Base-by-base conservation (phyloP, 2,329 filamentous ascomycete species). In the Eutypella sp. region DNA sequence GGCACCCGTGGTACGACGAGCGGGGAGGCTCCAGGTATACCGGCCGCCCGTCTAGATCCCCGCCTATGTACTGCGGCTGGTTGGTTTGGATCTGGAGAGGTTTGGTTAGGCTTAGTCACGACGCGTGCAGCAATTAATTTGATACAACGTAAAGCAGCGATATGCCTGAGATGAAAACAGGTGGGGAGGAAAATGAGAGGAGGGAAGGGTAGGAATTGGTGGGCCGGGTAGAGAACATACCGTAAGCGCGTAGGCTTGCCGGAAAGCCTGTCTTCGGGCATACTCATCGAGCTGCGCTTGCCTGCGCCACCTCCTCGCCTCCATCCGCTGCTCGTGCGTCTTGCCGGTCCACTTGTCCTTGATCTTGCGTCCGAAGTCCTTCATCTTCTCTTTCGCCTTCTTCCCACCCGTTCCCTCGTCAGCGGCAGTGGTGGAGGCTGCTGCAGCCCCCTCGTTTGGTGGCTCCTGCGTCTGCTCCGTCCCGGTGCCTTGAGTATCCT, bases 321-420 rank as follows among this genome's bases (percentile, higher is more conserved):
- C 57, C 42, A 72, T 71, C 20, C 79, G 74, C 56, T 83, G 65
- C 20, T 72, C 65, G 58, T 82, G 79, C 4, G 78, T 81, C 4
- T 71, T 74, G 15, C 69, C 65, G 0, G 80, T 84, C 15, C 82
- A 54, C 52, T 75, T 76, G 61, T 83, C 78, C 57, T 83, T 83
- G 51, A 84, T 63, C 44, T 72, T 76, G 46, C 79, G 71, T 2
- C 77, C 78, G 19, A 81, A 69, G 42, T 67, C 70, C 38, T 68
- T 2, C 34, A 13, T 5, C n/a, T 18, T 13, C 18, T 16, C 25
- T 29, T 29, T 29, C 13, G 7, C 13, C 25, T 29, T 29, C 25
- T 29, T 29, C 25, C 13, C 25, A 7, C 25, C 25, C 13, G 25
- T 29, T 13, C 25, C 25, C 25, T 13, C 25, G 65, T n/a, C n/a